Evolutionary conservation across 345 rosid species (phyloP).

Genomic region (Arabidopsis suecica): DNA sequence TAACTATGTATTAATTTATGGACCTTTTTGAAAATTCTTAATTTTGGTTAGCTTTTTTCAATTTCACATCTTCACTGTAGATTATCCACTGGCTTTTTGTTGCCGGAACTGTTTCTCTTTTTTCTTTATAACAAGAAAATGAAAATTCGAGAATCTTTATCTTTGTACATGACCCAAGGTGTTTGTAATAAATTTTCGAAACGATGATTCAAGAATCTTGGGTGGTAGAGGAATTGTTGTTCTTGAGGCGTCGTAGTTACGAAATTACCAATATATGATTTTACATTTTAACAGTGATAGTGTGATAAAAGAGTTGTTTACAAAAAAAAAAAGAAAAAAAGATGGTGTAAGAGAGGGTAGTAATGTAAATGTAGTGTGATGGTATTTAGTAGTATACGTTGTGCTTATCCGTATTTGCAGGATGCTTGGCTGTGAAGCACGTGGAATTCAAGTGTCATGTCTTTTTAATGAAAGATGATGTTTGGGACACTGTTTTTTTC

Average conservation of each 20-base stretch:
- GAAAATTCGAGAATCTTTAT: constrained; percentile 1
- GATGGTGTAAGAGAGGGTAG: constrained; percentile 24
- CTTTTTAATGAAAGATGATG: background rate
- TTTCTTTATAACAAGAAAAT: background rate
- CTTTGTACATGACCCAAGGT: background rate
- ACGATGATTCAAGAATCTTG: constrained; percentile 3
- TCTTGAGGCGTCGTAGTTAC: constrained; percentile 2
- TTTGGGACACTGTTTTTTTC: background rate
- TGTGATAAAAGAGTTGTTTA: background rate
- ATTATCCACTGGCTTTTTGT: constrained; percentile 38
- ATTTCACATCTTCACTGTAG: constrained; percentile 42
- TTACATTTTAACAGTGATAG: background rate
- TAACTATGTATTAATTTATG: constrained; percentile 11
- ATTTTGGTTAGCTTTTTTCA: constrained; percentile 18
- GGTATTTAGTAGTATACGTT: constrained; percentile 4
- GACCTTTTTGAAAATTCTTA: constrained; percentile 28
- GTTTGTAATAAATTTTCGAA: background rate
- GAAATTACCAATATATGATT: constrained; percentile 1
- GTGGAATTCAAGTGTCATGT: constrained; percentile 33
- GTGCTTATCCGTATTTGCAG: constrained; percentile 43
- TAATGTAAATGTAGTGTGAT: background rate
- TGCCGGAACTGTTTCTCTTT: background rate
- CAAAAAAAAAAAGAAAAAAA: background rate
- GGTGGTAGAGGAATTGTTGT: background rate
- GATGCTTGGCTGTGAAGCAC: constrained; percentile 50